Base-by-base conservation (phyloP, 169 alveolate genomes). In the Pseudocohnilembus persalinus region DNA sequence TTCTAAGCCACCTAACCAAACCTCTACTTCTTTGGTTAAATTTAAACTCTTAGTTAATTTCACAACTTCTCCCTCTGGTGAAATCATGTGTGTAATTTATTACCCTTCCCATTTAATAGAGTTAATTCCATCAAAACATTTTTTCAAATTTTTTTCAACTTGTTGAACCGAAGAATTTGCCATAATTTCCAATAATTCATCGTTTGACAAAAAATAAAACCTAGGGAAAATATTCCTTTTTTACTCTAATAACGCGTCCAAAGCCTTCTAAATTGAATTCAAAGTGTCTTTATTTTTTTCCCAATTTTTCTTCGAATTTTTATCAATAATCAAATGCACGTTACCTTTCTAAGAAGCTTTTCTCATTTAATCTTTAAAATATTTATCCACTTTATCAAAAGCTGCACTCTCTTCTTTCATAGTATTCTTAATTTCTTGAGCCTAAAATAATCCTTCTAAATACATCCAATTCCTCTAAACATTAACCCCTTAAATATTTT, bases 161-260 rank as follows among this genome's bases (percentile, higher is more conserved):
- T 90, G 83, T 29, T 87, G 83, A 1, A 92, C 73, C 78, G 93
- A 93, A 28, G 88, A 87, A 64, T 96, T 92, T 64, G 96, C 95
- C 82, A 95, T 88, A 83, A 98, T 95, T 88, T 94, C 96, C 72
- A 97, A 91, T 65, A 97, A 91, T 77, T 97, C 98, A 84, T 96
- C 98, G 92, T 96, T 95, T 79, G 98, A 95, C 74, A 97, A 93
- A 94, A 97, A 97, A 91, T 92, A 97, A 94, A 97, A 96, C 49
- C 99, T 93, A 25, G 98, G 97, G 95, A 96, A 97, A 72, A 88
- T 88, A 15, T 88, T 82, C 77, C 94, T 88, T 73, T 93, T 91
- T 63, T 89, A 86, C 87, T 92, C 98, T 29, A 97, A 92, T 91
- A 95, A 95, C 81, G 94, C 98, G 89, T 97, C 98, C 65, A 97